phyloP scores from a whole-genome alignment of 306 rosid species.

The Inga leiocalycina region DNA sequence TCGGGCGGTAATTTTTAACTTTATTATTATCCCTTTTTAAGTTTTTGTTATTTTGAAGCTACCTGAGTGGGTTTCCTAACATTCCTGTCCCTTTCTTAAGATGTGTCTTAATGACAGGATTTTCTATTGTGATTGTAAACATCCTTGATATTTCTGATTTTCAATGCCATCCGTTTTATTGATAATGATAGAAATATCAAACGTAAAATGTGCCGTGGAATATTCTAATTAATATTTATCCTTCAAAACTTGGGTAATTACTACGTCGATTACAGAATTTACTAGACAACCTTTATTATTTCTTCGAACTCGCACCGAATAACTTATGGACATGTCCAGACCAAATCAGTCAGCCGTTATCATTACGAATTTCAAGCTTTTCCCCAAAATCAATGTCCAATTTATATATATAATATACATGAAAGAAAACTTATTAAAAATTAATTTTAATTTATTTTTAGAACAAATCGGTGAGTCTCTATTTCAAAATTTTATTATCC shows the following conservation, averaged over 20 bases:
- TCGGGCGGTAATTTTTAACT: neutral
- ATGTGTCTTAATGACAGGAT: neutral
- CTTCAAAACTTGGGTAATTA: neutral
- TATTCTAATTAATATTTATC: neutral
- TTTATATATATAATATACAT: neutral
- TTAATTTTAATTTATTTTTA: neutral
- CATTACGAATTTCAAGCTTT: neutral
- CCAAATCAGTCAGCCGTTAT: slow-evolving; percentile 1
- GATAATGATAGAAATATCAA: neutral
- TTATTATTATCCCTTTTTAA: neutral
- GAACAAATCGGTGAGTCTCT: too few species aligned
- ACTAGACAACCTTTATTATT: neutral
- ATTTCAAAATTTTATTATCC: too few species aligned
- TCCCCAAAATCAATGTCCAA: neutral
- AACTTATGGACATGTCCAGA: neutral
- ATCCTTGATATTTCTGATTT: slow-evolving; percentile 9
- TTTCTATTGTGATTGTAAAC: neutral
- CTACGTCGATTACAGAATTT: neutral
- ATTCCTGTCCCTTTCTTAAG: slow-evolving; percentile 1
- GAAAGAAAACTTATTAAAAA: neutral
- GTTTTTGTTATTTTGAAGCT: neutral
- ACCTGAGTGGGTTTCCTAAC: neutral
- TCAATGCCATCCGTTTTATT: neutral
- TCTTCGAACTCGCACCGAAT: neutral
- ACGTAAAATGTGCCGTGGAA: neutral